These are phyloP conservation scores for Rhytidiadelphus loreus DNA, from an alignment of 225 moss, liverwort and hornwort species.

Conservation along the genomic window DNA sequence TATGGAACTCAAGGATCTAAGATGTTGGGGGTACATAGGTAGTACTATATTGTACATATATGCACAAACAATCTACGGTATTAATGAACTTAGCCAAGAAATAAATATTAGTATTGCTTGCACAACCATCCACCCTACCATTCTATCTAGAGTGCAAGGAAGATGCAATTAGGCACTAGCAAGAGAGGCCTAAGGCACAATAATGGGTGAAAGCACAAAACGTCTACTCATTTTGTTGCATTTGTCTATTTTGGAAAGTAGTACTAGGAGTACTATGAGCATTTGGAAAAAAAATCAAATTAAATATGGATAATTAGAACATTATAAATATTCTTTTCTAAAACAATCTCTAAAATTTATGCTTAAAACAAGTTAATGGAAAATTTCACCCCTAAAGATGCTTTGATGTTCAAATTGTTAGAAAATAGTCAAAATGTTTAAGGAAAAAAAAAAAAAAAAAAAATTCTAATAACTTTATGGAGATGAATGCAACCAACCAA, in stretches of 20 bases:
- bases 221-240: background rate
- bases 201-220: background rate
- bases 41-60: background rate
- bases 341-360: background rate
- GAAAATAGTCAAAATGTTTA: background rate
- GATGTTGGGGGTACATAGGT: background rate
- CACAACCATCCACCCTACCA: background rate
- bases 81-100: background rate
- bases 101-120: background rate
- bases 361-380: background rate
- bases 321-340: background rate
- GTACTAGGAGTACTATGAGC: accelerated
- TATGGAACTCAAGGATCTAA: background rate
- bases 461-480: background rate
- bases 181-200: background rate
- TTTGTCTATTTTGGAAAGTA: background rate
- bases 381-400: background rate
- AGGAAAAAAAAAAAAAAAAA: too few relatives aligned
- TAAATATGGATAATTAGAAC: background rate
- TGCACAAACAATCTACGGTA: background rate
- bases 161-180: background rate
- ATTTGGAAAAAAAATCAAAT: background rate
- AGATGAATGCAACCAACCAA: background rate
- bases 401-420: background rate
- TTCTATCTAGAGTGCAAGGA: background rate